Base-by-base conservation (phyloP, 2,329 filamentous ascomycete species). In the Gnomoniopsis sp. region DNA sequence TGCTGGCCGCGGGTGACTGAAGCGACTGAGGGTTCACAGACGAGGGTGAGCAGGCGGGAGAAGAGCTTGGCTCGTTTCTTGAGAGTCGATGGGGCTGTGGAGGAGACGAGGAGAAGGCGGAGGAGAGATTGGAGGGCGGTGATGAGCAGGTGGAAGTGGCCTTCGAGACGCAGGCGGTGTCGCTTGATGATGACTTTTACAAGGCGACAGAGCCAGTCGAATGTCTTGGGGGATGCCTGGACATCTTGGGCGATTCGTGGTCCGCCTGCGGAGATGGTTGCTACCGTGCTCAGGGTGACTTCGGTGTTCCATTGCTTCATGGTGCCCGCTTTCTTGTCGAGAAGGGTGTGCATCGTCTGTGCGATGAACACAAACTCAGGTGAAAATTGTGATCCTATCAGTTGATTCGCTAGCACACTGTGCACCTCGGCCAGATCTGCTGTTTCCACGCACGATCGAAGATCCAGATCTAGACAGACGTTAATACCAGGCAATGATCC, bases 281-380 rank as follows among this genome's bases (percentile, higher is more conserved):
- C 68, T 3, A 83, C 74, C 6, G 73, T 75, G 64, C 74, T 76
- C 43, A 86, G 69, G 3, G 81, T 82, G 30, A 74, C 64, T 60
- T 86, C 83, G 22, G 85, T 74, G 62, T 84, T 85, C 77, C 82
- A 84, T 65, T 86, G 83, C 6, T 75, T 77, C 75, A 85, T 82
- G 44, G 74, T 73, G 19, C 73, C 74, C 0, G 78, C 73, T 47
- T 77, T 77, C 63, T 76, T 77, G 62, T 83, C 81, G 23, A 86
- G 74, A 10, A 86, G 71, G 2, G 73, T 69, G 26, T 72, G 69
- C 14, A 81, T 68, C 11, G 75, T 73, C 38, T 76, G 74, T 48
- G 77, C 75, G 8, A 75, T 66, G 12, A 75, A 71, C 22, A 68
- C 62, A 55, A 76, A 74, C 55, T 75, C 70, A 1, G 68, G 61